Percentiles rank a stretch among this genome's conserved stretches.
Evolutionary conservation across 2,329 filamentous ascomycete species (phyloP).

Genomic region (Allantophomopsis lycopodina): DNA sequence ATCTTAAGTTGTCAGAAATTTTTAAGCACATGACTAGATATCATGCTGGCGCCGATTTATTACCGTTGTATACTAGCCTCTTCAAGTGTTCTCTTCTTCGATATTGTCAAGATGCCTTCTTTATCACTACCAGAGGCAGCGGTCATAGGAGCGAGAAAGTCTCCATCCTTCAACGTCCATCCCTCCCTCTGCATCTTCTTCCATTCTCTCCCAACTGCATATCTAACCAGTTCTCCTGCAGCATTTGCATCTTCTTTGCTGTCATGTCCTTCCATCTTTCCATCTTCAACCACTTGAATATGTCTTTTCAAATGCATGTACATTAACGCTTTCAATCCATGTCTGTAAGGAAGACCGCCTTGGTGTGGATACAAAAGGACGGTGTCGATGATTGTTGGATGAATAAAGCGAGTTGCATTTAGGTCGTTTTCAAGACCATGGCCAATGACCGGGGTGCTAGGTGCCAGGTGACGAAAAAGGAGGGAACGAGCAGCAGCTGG

Average conservation of each 20-base stretch:
- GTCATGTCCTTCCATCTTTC: slow-evolving; percentile 55
- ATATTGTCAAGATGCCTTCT: too few species aligned
- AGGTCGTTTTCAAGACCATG: slow-evolving; percentile 95
- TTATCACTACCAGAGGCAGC: too few species aligned
- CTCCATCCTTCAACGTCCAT: slow-evolving; percentile 45
- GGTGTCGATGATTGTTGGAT: slow-evolving; percentile 76
- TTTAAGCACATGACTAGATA: too few species aligned
- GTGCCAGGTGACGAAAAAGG: slow-evolving; percentile 62
- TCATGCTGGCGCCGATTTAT: too few species aligned
- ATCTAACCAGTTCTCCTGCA: slow-evolving; percentile 72
- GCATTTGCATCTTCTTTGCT: slow-evolving; percentile 83
- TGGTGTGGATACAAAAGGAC: slow-evolving; percentile 72
- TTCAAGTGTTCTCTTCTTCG: too few species aligned
- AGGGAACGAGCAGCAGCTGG: slow-evolving; percentile 63
- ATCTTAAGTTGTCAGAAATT: too few species aligned
- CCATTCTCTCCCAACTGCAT: slow-evolving; percentile 61
- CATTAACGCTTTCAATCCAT: slow-evolving; percentile 65
- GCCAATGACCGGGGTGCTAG: slow-evolving; percentile 72
- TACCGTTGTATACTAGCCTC: too few species aligned
- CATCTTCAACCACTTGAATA: slow-evolving; percentile 56
- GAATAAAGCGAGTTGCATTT: slow-evolving; percentile 71
- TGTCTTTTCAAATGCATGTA: slow-evolving; percentile 54
- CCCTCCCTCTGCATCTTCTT: slow-evolving; percentile 48
- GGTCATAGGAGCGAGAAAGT: slow-evolving; percentile 12
- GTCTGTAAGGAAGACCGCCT: slow-evolving; percentile 61